phyloP scores from a whole-genome alignment of 148 eudicot species.

The Vaccinium vitisidaea region DNA sequence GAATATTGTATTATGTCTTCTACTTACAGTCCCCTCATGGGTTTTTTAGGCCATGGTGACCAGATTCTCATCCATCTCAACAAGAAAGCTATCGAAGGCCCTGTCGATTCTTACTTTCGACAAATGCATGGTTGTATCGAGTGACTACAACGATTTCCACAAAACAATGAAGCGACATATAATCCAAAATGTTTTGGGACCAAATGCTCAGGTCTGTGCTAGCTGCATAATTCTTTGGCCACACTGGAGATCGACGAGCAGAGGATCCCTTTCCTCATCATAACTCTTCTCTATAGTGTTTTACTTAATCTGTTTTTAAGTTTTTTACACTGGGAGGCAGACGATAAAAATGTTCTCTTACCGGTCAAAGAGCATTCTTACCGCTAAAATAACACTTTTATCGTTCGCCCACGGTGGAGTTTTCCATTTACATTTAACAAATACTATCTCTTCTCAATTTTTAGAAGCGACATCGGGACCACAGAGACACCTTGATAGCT shows the following conservation, averaged over 20 bases:
- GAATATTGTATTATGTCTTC: not conserved
- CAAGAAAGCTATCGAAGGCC: constrained; percentile 69
- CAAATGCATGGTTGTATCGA: constrained; percentile 74
- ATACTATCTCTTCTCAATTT: not conserved
- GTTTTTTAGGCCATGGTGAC: constrained; percentile 74
- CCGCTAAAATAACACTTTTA: too few species aligned
- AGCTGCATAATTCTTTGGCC: too few species aligned
- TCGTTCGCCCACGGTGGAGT: too few species aligned
- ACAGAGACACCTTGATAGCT: constrained; percentile 58
- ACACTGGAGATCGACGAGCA: too few species aligned
- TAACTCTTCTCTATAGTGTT: too few species aligned
- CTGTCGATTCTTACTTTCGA: constrained; percentile 59
- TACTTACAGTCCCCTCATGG: not conserved
- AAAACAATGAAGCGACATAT: constrained; percentile 55
- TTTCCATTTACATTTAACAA: not conserved
- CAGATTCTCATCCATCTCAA: constrained; percentile 63
- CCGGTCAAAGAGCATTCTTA: too few species aligned
- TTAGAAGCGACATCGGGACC: constrained; percentile 55
- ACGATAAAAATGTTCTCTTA: too few species aligned
- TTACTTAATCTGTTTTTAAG: too few species aligned
- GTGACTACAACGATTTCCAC: constrained; percentile 83
- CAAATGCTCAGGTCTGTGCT: constrained; percentile 72
- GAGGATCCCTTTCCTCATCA: too few species aligned
- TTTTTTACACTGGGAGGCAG: too few species aligned
- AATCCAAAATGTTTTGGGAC: constrained; percentile 56